These are phyloP conservation scores for Tylopilus orsonianus DNA, from an alignment of 1,284 basidiomycete species.

Conservation along the genomic window DNA sequence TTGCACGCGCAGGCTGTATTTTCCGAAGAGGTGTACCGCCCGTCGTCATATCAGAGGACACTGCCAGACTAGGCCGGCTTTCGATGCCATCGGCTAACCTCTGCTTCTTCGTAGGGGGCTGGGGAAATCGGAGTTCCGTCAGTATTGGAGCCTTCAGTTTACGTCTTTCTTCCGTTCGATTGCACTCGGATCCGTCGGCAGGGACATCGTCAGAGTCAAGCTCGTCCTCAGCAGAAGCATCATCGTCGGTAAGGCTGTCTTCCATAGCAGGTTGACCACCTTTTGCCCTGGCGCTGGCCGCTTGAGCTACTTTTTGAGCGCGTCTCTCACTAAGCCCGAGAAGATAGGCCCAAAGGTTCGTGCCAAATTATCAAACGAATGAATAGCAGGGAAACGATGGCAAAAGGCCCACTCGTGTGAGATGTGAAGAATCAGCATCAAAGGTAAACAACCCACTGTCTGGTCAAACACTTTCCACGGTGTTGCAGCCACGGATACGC, in stretches of 20 bases:
- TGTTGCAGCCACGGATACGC: constrained; percentile 78
- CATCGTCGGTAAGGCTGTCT: constrained; percentile 30
- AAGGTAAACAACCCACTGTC: constrained; percentile 51
- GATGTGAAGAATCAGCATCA: neutral
- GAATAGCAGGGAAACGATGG: neutral
- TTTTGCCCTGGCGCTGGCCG: constrained; percentile 26
- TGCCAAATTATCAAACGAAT: constrained; percentile 10
- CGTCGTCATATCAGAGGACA: constrained; percentile 17
- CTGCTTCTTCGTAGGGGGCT: constrained; percentile 26
- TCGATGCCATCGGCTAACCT: constrained; percentile 21
- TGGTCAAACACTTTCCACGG: constrained; percentile 64
- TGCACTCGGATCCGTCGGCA: constrained; percentile 19
- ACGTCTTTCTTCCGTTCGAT: constrained; percentile 30
- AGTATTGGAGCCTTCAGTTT: constrained; percentile 29
- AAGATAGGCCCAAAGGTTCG: neutral
- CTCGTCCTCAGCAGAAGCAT: constrained; percentile 38
- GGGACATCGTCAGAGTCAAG: constrained; percentile 43
- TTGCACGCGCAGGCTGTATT: constrained; percentile 20
- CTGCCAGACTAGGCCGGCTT: constrained; percentile 17
- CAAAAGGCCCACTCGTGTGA: constrained; percentile 12
- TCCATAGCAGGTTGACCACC: constrained; percentile 26
- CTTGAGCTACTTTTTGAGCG: constrained; percentile 45
- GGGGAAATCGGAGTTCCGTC: constrained; percentile 22
- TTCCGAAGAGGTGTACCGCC: constrained; percentile 19
- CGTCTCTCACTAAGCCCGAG: constrained; percentile 45